Evolutionary conservation across 805 yeast species (phyloP).

Genomic region (Alloascoidea hylecoeti): DNA sequence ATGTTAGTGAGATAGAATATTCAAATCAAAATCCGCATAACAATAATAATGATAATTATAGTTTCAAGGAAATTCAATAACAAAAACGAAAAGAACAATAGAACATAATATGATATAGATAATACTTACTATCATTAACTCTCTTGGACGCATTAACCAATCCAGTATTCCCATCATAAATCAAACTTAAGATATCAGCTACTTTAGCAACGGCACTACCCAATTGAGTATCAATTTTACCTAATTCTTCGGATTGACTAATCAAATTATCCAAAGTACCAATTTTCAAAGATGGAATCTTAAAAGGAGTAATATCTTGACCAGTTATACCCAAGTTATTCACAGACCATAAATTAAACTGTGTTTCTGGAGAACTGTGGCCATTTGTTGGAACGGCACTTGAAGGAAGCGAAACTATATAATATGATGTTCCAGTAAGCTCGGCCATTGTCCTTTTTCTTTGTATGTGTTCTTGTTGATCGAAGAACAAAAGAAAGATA

Average conservation of each 20-base stretch:
- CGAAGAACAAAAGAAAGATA: too few relatives aligned
- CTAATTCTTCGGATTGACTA: constrained; percentile 79
- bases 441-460: constrained; percentile 9
- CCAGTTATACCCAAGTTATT: constrained; percentile 37
- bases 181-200: constrained; percentile 50
- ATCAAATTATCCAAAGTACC: constrained; percentile 91
- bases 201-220: constrained; percentile 56
- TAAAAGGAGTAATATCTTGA: constrained; percentile 39
- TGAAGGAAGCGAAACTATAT: constrained; percentile 30
- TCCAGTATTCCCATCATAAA: constrained; percentile 27
- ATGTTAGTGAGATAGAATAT: too few relatives aligned
- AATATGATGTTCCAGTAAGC: constrained; percentile 10
- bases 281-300: constrained; percentile 77
- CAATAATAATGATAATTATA: too few relatives aligned
- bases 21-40: too few relatives aligned
- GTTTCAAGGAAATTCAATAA: too few relatives aligned
- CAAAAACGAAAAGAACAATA: too few relatives aligned
- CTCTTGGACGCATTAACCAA: constrained; percentile 32
- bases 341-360: constrained; percentile 38
- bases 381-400: constrained; percentile 22
- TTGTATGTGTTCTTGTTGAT: too few relatives aligned
- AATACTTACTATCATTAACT: constrained; percentile 27
- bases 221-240: constrained; percentile 71
- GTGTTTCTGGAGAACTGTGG: constrained; percentile 19
- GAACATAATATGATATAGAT: too few relatives aligned